Evolutionary conservation across 2,329 filamentous ascomycete species (phyloP).

Genomic region (Paraphoma sp.): DNA sequence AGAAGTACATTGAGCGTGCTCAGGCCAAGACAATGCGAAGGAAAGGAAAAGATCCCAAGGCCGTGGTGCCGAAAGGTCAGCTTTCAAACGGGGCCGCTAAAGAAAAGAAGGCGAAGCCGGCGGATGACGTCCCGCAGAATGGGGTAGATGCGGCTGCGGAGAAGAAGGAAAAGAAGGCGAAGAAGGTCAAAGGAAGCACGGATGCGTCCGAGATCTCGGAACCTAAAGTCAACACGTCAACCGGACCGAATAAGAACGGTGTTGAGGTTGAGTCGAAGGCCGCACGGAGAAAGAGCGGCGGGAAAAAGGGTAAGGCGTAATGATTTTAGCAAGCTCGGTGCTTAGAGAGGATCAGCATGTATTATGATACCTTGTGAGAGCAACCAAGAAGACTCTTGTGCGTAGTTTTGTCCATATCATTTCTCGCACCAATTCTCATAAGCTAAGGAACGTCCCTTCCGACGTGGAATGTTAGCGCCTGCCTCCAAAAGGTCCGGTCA

Average conservation of each 20-base stretch:
- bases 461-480: not conserved
- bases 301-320: slow-evolving; percentile 28
- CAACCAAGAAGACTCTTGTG: not conserved
- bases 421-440: not conserved
- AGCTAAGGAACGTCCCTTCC: not conserved
- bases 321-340: not conserved
- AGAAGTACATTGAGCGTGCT: slow-evolving; percentile 55
- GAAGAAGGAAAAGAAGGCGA: slow-evolving; percentile 5
- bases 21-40: slow-evolving; percentile 51
- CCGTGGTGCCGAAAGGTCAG: slow-evolving; percentile 28
- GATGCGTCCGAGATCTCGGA: not conserved
- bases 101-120: not conserved
- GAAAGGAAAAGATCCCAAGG: slow-evolving; percentile 58
- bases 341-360: not conserved
- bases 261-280: slow-evolving; percentile 20
- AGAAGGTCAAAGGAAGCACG: slow-evolving; percentile 14
- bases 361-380: not conserved
- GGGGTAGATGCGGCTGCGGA: not conserved
- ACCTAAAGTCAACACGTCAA: slow-evolving; percentile 8
- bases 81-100: slow-evolving; percentile 8
- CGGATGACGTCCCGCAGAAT: slow-evolving; percentile 10
- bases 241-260: slow-evolving; percentile 16
- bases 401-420: not conserved
- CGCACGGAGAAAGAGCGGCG: slow-evolving; percentile 26
- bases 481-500: not conserved